Evolutionary conservation across 257 asterid species (phyloP), one percentile per base, ranked within the genome.

Genomic region (Solanum paucissectum): DNA sequence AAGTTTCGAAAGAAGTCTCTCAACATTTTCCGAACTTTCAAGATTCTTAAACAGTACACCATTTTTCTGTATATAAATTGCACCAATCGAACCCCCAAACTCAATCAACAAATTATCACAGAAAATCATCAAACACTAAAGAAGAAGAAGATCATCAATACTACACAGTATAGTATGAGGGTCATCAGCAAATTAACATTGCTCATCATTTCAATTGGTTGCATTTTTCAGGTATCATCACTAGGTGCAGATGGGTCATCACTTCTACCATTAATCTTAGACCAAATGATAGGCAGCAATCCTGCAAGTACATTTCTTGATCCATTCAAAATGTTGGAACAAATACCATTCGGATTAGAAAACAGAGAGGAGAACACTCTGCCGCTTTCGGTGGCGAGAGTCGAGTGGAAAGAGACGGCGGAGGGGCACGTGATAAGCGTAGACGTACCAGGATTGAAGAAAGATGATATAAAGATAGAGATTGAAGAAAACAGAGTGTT

Each of bases 331-430:
- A 42, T 90, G 21, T 88, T 90, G 4, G 91, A 90, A 86, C 89
- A 87, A 6, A n/a, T 85, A 55, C 91, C 91, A 25, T 32, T 69
- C 4, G 86, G 88, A 36, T 12, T 88, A 2, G 90, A 90, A 55
- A 88, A 46, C 37, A 89, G 77, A 21, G 91, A 90, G 34, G 87
- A 83, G 25, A 55, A 10, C 10, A 9, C 66, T 58, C 68, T n/a
- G 33, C 33, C 68, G 12, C 11, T 66, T 7, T 27, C 49, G 0
- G 7, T 88, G 0, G 88, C 88, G 2, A 87, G 49, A 27, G 90
- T 88, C n/a, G 91, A 90, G 62, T 90, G 91, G 89, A 90, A 87
- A 82, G 91, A 90, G 75, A 90, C 86, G 16, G 66, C 86, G 8
- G 83, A 85, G 20, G 88, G 87, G 0, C 86, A 90, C 12, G 64